Evolutionary conservation across 257 asterid genomes (phyloP).

Genomic region (Petunia secreta): DNA sequence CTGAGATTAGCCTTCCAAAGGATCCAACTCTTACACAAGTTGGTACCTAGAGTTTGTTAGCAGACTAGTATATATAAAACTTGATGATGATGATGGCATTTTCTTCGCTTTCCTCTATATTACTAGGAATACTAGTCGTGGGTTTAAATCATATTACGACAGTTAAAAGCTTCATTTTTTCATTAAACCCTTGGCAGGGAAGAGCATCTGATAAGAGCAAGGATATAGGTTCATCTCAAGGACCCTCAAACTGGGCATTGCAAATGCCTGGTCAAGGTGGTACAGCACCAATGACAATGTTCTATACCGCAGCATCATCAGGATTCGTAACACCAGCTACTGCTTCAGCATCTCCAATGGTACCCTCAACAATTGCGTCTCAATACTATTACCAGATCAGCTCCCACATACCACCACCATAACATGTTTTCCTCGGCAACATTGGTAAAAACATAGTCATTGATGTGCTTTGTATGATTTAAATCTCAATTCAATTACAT

Average conservation of each 20-base stretch:
- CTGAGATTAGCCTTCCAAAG: neutral
- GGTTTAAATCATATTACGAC: neutral
- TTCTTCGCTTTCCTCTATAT: neutral
- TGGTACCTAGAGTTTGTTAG: neutral
- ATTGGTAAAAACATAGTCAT: constrained; percentile 12
- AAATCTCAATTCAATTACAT: neutral
- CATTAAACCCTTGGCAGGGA: constrained; percentile 41
- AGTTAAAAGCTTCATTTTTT: neutral
- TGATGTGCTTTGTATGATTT: constrained; percentile 28
- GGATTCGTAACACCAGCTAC: constrained; percentile 71
- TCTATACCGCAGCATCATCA: constrained; percentile 85
- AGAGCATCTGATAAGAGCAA: constrained; percentile 35
- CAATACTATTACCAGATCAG: constrained; percentile 40
- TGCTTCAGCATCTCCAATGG: constrained; percentile 32
- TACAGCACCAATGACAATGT: constrained; percentile 41
- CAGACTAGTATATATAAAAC: neutral
- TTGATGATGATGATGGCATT: neutral
- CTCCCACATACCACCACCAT: constrained; percentile 44
- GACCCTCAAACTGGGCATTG: constrained; percentile 52
- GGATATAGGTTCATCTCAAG: constrained; percentile 40
- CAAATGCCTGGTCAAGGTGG: constrained; percentile 43
- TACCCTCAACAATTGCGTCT: constrained; percentile 35
- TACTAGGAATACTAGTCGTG: neutral
- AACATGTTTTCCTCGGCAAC: neutral
- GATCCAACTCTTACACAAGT: no score